Base-by-base conservation (phyloP, 192 early-diverging fungal species). In the Chytriomyces confervae region DNA sequence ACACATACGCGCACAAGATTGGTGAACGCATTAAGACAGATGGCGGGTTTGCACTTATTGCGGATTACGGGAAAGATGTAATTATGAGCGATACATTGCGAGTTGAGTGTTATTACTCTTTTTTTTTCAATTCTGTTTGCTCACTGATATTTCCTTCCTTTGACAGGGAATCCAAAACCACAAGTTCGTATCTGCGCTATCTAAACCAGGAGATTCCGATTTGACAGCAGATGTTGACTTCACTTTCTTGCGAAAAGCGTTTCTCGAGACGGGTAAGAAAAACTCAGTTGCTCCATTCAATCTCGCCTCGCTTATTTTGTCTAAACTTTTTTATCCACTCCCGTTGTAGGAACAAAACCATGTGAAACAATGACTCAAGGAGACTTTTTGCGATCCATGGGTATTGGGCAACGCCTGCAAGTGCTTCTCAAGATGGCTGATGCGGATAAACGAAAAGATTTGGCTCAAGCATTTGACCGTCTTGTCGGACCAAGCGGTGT, bases 221-320 rank as follows among this genome's bases (percentile, higher is more conserved):
- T 83, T 99, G 27, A 97, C 92, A 60, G 93, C 91, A 0, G 93
- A 99, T 84, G 96, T 99, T 1, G 94, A 98, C 74, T 99, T 98
- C 68, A 66, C 79, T 5, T 72, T 81, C 50, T 36, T 85, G 46
- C 13, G 50, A 0, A 66, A 76, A 8, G 80, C 84, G 5, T 50
- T 67, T 46, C 7, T 20, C 36, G 83, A 69, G 13, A 10, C 72
- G 11, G 72, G 72, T 74, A 20, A 29, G 27, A 65, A 65, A 18
- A 65, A 18, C 11, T 65, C 27, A 11, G 3, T 36, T 27, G 20
- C 11, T 47, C 60, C n/a, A 6, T 23, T 24, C 45, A 36, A 36
- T 36, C 36, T 36, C 36, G 36, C 36, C 0, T 36, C 4, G 36
- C 36, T 36, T 36, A 36, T 0, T 36, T 18, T 27, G 16, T 43